A percentile compares a stretch with the other conserved stretches of the same genome.
These are phyloP conservation scores for Heliamphora exappendiculata DNA, from an alignment of 148 eudicot genomes.

Conservation along the genomic window DNA sequence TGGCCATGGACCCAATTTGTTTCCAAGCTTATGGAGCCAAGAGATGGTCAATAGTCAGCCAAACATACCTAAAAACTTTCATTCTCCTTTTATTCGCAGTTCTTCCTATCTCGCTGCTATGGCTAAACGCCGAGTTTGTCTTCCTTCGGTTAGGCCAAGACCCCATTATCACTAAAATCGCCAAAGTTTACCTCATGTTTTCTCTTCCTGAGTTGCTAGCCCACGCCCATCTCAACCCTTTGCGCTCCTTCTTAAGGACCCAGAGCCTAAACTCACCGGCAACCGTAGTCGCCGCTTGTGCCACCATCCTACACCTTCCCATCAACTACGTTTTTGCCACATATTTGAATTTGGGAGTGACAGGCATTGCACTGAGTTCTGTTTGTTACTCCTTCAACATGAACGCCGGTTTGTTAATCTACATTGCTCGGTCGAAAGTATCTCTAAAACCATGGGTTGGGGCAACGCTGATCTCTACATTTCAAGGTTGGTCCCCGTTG, in stretches of 20 bases:
- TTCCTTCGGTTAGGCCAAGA: conserved; percentile 60
- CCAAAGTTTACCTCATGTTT: conserved; percentile 52
- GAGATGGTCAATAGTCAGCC: conserved; percentile 49
- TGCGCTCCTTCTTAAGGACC: conserved; percentile 59
- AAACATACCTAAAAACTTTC: conserved; percentile 61
- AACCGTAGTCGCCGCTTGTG: conserved; percentile 40
- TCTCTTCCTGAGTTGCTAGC: conserved; percentile 69
- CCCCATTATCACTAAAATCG: conserved; percentile 46
- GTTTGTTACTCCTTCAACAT: conserved; percentile 51
- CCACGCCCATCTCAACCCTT: conserved; percentile 52
- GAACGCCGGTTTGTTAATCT: conserved; percentile 52
- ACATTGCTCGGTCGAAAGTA: conserved; percentile 28
- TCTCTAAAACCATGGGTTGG: conserved; percentile 66
- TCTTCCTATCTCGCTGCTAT: conserved; percentile 46
- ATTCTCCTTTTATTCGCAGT: conserved; percentile 50
- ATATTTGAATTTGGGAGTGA: conserved; percentile 49
- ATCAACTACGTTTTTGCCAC: conserved; percentile 49
- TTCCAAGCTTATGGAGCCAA: conserved; percentile 87
- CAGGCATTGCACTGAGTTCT: conserved; percentile 69
- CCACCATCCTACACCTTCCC: conserved; percentile 58
- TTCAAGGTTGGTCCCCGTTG: conserved; percentile 67
- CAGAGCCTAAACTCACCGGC: conserved; percentile 56
- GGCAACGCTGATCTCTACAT: conserved; percentile 27
- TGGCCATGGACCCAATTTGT: conserved; percentile 94
- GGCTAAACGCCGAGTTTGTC: conserved; percentile 71